Conservation (phyloP, 2,329 filamentous ascomycete species). For the Cyclaneusma minus region DNA sequence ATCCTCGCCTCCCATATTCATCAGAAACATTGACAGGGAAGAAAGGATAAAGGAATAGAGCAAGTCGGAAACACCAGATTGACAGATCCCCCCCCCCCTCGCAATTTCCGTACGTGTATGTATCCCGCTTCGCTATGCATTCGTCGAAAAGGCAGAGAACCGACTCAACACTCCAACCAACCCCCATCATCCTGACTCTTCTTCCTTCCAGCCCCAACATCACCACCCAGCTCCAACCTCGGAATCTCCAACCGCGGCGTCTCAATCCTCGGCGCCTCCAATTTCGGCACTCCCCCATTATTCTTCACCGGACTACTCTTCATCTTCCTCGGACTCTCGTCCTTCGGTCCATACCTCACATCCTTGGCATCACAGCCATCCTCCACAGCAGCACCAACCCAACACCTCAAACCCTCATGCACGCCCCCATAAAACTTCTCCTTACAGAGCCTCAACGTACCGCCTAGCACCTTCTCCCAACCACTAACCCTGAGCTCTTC, state of each 20-base stretch:
- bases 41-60: too few species aligned
- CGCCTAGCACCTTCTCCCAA: slow-evolving; percentile 81
- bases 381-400: slow-evolving; percentile 74
- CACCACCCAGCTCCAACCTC: slow-evolving; percentile 4
- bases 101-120: too few species aligned
- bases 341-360: slow-evolving; percentile 58
- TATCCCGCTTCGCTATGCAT: too few species aligned
- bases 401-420: slow-evolving; percentile 76
- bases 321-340: slow-evolving; percentile 17
- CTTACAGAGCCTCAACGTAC: slow-evolving; percentile 77
- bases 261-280: slow-evolving; percentile 46
- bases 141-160: too few species aligned
- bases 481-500: slow-evolving; percentile 66
- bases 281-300: too few species aligned
- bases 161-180: too few species aligned
- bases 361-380: slow-evolving; percentile 78
- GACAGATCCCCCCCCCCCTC: too few species aligned
- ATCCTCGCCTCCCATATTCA: too few species aligned
- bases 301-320: slow-evolving; percentile 28
- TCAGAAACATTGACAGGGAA: too few species aligned
- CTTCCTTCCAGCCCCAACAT: too few species aligned
- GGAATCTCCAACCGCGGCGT: slow-evolving; percentile 39
- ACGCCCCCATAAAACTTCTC: slow-evolving; percentile 94
- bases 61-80: too few species aligned
- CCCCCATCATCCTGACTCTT: too few species aligned